A percentile compares a stretch with the other conserved stretches of the same genome.
These are phyloP conservation scores for Alternaria triticina DNA, from an alignment of 2,329 filamentous ascomycete species.

Conservation along the genomic window DNA sequence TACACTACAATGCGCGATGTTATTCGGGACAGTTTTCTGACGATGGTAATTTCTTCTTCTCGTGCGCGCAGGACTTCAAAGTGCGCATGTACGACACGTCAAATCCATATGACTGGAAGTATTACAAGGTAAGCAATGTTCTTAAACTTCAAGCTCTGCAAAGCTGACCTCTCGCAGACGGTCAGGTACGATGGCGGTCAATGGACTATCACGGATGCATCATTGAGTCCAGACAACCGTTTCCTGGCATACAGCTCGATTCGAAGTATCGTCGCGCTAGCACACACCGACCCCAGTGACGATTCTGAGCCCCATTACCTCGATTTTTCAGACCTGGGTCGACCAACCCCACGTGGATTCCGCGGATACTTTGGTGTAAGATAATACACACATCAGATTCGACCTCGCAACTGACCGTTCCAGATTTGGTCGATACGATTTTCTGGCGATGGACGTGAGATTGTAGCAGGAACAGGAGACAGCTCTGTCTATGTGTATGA, in stretches of 20 bases:
- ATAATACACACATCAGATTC: not conserved
- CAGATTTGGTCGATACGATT: conserved; percentile 90
- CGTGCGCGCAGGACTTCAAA: conserved; percentile 88
- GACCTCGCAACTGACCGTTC: conserved; percentile 7
- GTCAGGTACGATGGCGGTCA: conserved; percentile 83
- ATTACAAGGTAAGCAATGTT: conserved; percentile 75
- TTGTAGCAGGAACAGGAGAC: conserved; percentile 86
- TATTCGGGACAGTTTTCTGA: conserved; percentile 97
- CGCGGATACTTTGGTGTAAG: conserved; percentile 44
- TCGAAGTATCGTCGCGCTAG: conserved; percentile 80
- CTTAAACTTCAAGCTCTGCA: not conserved
- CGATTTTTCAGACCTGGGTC: conserved; percentile 68
- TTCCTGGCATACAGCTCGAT: conserved; percentile 94
- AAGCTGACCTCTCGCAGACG: conserved; percentile 64
- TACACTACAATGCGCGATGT: conserved; percentile 84
- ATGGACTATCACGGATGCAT: conserved; percentile 96
- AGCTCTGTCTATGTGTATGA: conserved; percentile 88
- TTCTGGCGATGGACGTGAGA: conserved; percentile 86
- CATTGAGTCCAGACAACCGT: conserved; percentile 87
- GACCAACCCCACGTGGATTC: conserved; percentile 44
- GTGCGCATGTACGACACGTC: conserved; percentile 98
- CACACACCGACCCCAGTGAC: conserved; percentile 84
- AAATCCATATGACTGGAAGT: conserved; percentile 92
- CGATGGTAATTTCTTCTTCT: conserved; percentile 97
- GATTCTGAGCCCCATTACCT: conserved; percentile 78